Conservation (phyloP, 129 eudicot genomes). For the Chrysanthemum lavandulifolium region DNA sequence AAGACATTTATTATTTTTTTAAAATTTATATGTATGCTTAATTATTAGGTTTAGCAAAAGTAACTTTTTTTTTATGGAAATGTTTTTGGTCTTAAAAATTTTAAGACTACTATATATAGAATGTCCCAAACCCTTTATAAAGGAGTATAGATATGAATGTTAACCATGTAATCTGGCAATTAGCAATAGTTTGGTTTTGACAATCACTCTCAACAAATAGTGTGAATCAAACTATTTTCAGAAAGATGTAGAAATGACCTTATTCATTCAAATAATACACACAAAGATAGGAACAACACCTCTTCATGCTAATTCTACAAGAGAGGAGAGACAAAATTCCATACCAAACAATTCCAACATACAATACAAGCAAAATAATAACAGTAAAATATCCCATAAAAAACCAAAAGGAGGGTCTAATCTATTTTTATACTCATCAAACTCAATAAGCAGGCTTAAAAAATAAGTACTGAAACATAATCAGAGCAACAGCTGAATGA, state of each 20-base stretch:
- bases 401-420: not conserved
- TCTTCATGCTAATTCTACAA: slow-evolving; percentile 13
- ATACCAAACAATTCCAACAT: slow-evolving; percentile 16
- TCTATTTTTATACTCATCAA: slow-evolving; percentile 25
- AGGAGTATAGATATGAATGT: too few relatives aligned
- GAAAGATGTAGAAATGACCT: not conserved
- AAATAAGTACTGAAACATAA: slow-evolving; percentile 18
- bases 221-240: not conserved
- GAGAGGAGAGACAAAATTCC: slow-evolving; percentile 29
- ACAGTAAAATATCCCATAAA: not conserved
- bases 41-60: too few relatives aligned
- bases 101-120: too few relatives aligned
- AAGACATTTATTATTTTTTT: too few relatives aligned
- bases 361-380: slow-evolving; percentile 7
- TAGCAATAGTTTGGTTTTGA: not conserved
- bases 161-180: not conserved
- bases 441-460: slow-evolving; percentile 7
- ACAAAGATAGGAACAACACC: slow-evolving; percentile 17
- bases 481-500: slow-evolving; percentile 42
- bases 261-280: slow-evolving; percentile 12
- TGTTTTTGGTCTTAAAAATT: too few relatives aligned
- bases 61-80: too few relatives aligned
- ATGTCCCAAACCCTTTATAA: too few relatives aligned
- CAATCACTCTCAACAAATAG: too few relatives aligned
- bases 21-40: too few relatives aligned